phyloP scores from a whole-genome alignment of 371 early-diverging fungal genomes.

The Amoeboaphelidium protococcarum region DNA sequence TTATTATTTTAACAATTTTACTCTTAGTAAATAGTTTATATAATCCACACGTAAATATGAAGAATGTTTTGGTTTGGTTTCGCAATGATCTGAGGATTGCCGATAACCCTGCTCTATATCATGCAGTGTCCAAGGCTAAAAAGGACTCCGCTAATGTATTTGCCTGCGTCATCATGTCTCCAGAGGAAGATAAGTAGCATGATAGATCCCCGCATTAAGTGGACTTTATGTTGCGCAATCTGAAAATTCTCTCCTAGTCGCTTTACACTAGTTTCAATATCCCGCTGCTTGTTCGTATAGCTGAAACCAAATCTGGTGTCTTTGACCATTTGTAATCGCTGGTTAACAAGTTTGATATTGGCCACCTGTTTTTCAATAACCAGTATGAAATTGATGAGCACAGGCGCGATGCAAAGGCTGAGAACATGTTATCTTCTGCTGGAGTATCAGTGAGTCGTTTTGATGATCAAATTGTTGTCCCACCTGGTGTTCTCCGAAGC shows the following conservation, averaged over 20 bases:
- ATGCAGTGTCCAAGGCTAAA: slow-evolving; percentile 1
- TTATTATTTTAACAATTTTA: too few relatives aligned
- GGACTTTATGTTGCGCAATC: slow-evolving; percentile 22
- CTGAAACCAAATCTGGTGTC: slow-evolving; percentile 6
- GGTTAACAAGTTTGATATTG: slow-evolving; percentile 4
- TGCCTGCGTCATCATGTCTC: slow-evolving; percentile 21
- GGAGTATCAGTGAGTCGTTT: slow-evolving; percentile 7
- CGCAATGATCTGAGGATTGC: slow-evolving; percentile 1
- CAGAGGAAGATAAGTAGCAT: slow-evolving; percentile 22
- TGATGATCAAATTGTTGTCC: slow-evolving; percentile 25
- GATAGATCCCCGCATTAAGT: slow-evolving; percentile 20
- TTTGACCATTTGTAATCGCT: slow-evolving; percentile 5
- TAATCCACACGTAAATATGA: neutral
- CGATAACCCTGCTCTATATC: slow-evolving; percentile 4
- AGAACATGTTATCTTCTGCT: slow-evolving; percentile 1
- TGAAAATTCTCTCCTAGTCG: slow-evolving; percentile 9
- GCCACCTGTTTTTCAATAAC: slow-evolving; percentile 12
- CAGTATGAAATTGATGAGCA: slow-evolving; percentile 21
- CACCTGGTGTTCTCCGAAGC: slow-evolving; percentile 15
- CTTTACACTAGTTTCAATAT: slow-evolving; percentile 14
- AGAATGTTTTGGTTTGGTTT: slow-evolving; percentile 4
- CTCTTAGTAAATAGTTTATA: too few relatives aligned
- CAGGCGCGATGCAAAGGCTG: slow-evolving; percentile 9
- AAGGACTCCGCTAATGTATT: slow-evolving; percentile 5
- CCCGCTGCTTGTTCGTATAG: slow-evolving; percentile 16